Evolutionary conservation across 2,329 filamentous ascomycete species (phyloP), one percentile per base, ranked within the genome.

Genomic region (Colletotrichum sp.): DNA sequence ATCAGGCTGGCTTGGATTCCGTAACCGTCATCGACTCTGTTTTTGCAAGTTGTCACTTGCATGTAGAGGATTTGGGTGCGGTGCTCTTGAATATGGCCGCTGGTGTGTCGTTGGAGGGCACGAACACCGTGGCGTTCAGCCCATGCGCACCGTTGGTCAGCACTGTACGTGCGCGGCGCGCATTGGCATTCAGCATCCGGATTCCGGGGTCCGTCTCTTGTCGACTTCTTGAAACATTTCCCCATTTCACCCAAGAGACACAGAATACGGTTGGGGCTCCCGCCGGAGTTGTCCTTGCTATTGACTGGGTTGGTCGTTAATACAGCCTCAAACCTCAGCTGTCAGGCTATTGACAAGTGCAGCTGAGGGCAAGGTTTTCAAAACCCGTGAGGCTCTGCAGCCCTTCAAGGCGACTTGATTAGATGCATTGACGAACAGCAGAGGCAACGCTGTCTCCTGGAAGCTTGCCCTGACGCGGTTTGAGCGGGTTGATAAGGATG

Each of bases 1-100:
- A 76, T 39, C 74, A 76, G 74, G 74, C 74, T 74, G 64, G n/a
- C n/a, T 24, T 16, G n/a, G 18, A 21, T 12, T 30, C 16, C 8
- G 16, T 5, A 16, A 28, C 16, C 8, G 12, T 49, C n/a, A 30
- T 49, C 7, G 18, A 57, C 26, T 18, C 15, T 28, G 32, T 18
- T 9, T 68, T 55, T 21, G 13, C 34, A 60, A 13, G 32, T 5
- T 26, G 12, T 36, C 36, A 57, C 16, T 30, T 28, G 32, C 6
- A 72, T 52, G 63, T 26, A 62, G 28, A 21, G 16, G 24, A 55
- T 63, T 39, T 39, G 21, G 30, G n/a, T 64, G 32, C 15, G 62
- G 15, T 21, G 13, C 36, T 36, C n/a, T 8, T 18, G 13, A 15
- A 24, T 6, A 15, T 39, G 21, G 34, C 36, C 13, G 30, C 28